Conservation (phyloP, 805 yeast species). For the Kregervanrija pseudodelftensis region DNA sequence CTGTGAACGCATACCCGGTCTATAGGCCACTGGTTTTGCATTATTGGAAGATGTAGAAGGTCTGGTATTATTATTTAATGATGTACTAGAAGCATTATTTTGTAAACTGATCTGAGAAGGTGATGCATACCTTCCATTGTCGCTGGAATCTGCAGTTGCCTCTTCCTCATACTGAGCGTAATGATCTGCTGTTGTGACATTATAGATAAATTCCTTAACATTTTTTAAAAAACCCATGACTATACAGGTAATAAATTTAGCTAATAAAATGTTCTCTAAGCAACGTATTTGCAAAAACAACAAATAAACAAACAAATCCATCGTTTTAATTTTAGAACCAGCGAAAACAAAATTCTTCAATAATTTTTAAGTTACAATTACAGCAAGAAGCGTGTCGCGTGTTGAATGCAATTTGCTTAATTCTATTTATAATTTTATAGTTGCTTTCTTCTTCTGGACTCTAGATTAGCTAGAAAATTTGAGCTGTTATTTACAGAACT, state of each 20-base stretch:
- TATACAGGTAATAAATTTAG: neutral
- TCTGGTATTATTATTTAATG: slow-evolving; percentile 33
- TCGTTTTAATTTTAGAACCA: no score
- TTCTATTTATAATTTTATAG: no score
- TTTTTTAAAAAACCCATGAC: slow-evolving; percentile 24
- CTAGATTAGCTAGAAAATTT: no score
- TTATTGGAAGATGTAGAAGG: slow-evolving; percentile 31
- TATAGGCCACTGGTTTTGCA: slow-evolving; percentile 32
- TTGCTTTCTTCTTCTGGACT: no score
- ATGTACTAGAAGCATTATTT: slow-evolving; percentile 26
- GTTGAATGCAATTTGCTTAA: no score
- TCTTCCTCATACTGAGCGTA: slow-evolving; percentile 47
- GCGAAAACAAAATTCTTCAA: no score
- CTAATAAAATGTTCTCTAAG: no score
- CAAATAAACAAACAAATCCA: no score
- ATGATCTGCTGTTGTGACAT: slow-evolving; percentile 52
- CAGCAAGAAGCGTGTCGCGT: no score
- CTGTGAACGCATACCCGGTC: slow-evolving; percentile 34
- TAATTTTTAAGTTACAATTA: no score
- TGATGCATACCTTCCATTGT: slow-evolving; percentile 19
- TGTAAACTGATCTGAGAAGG: slow-evolving; percentile 22
- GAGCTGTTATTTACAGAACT: no score
- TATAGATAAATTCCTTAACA: slow-evolving; percentile 33
- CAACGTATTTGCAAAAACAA: no score
- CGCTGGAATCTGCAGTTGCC: slow-evolving; percentile 1